phyloP scores from a whole-genome alignment of 179 eudicot genomes.

The Silene noctiflora region DNA sequence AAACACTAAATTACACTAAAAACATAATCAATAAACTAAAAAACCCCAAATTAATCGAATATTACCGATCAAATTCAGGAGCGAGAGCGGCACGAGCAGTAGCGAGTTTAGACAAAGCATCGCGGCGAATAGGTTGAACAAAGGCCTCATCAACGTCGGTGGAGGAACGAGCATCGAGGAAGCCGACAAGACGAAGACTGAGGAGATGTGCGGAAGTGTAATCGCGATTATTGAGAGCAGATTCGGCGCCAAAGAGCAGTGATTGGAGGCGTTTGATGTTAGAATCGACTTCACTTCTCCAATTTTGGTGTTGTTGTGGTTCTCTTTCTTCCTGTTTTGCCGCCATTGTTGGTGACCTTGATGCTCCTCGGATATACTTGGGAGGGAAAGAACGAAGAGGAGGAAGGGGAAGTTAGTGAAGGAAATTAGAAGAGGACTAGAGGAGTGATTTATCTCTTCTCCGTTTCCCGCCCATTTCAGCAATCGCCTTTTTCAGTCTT shows the following conservation, averaged over 20 bases:
- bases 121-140: slow-evolving; percentile 67
- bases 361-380: neutral
- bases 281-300: slow-evolving; percentile 64
- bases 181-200: slow-evolving; percentile 73
- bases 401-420: too few relatives aligned
- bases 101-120: slow-evolving; percentile 55
- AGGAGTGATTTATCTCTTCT: too few relatives aligned
- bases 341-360: slow-evolving; percentile 23
- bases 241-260: slow-evolving; percentile 70
- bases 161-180: slow-evolving; percentile 67
- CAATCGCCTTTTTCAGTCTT: neutral
- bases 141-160: slow-evolving; percentile 53
- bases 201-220: slow-evolving; percentile 59
- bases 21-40: neutral
- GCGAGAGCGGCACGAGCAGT: slow-evolving; percentile 52
- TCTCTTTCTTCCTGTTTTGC: slow-evolving; percentile 35
- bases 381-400: slow-evolving; percentile 2
- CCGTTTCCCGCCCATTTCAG: slow-evolving; percentile 3
- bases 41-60: neutral
- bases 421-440: too few relatives aligned
- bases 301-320: slow-evolving; percentile 31
- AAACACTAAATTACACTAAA: neutral
- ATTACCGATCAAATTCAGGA: slow-evolving; percentile 62
- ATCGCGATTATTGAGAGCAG: slow-evolving; percentile 56
- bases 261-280: slow-evolving; percentile 77